Conservation (phyloP, 805 yeast species). For the Wickerhamomyces ciferrii region DNA sequence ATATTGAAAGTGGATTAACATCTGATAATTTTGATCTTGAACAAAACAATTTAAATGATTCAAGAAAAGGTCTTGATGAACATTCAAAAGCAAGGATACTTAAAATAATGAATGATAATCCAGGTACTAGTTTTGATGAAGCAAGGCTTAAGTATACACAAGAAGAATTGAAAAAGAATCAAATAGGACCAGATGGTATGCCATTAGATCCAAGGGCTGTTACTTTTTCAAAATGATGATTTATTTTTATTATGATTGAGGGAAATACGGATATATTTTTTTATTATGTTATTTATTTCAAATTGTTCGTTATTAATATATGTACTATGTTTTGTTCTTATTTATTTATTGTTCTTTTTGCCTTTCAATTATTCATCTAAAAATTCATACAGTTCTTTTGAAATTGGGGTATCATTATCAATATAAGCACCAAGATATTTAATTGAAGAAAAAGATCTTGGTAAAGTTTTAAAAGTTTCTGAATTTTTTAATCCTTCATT, state of each 20-base stretch:
- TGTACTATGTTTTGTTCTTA: no score
- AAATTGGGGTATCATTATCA: constrained; percentile 18
- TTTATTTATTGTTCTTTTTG: no score
- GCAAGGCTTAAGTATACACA: constrained; percentile 56
- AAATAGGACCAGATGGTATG: constrained; percentile 58
- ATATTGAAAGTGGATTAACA: constrained; percentile 50
- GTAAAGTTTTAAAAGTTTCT: constrained; percentile 13
- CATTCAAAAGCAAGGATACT: constrained; percentile 45
- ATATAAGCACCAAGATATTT: constrained; percentile 29
- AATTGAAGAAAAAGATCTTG: constrained; percentile 28
- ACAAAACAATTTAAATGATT: constrained; percentile 43
- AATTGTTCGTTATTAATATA: not conserved
- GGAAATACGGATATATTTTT: not conserved
- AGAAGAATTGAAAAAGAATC: constrained; percentile 39
- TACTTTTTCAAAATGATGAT: constrained; percentile 26
- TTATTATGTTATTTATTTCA: not conserved
- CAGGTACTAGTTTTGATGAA: constrained; percentile 53
- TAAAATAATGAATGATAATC: constrained; percentile 45
- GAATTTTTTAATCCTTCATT: constrained; percentile 7
- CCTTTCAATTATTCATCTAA: constrained; percentile 4
- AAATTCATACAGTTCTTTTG: constrained; percentile 13
- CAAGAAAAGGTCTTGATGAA: constrained; percentile 58
- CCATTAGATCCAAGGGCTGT: constrained; percentile 66
- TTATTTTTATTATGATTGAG: no score
- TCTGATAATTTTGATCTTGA: constrained; percentile 54